phyloP scores from a whole-genome alignment of 768 basidiomycete genomes.

The Leccinum rimulosum region DNA sequence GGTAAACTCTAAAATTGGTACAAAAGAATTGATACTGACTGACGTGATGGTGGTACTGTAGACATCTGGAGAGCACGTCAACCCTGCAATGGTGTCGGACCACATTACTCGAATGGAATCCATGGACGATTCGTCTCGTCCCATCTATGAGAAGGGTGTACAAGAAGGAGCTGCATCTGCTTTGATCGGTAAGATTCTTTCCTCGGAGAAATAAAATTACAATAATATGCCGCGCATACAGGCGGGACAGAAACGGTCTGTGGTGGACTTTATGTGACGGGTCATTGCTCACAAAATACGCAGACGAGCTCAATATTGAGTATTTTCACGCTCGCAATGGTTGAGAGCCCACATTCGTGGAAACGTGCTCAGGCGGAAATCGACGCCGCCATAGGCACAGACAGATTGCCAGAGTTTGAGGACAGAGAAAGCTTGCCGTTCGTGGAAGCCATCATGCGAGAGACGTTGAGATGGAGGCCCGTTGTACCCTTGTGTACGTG shows the following conservation, averaged over 20 bases:
- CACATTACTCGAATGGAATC: neutral
- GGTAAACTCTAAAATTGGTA: neutral
- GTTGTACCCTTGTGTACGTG: neutral
- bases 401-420: neutral
- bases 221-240: neutral
- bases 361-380: neutral
- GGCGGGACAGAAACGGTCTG: neutral
- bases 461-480: neutral
- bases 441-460: neutral
- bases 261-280: neutral
- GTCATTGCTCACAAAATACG: neutral
- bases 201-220: neutral
- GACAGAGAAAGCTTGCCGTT: neutral
- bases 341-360: neutral
- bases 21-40: neutral
- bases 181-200: neutral
- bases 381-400: neutral
- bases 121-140: neutral
- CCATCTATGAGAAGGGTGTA: neutral
- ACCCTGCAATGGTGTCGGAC: neutral
- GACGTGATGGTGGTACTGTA: neutral
- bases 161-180: neutral
- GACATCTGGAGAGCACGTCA: neutral
- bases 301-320: neutral
- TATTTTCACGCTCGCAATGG: neutral